Percentiles rank a stretch among this genome's conserved stretches.
Conservation (phyloP, 108 stramenopile species). For the Parmales sp. region DNA sequence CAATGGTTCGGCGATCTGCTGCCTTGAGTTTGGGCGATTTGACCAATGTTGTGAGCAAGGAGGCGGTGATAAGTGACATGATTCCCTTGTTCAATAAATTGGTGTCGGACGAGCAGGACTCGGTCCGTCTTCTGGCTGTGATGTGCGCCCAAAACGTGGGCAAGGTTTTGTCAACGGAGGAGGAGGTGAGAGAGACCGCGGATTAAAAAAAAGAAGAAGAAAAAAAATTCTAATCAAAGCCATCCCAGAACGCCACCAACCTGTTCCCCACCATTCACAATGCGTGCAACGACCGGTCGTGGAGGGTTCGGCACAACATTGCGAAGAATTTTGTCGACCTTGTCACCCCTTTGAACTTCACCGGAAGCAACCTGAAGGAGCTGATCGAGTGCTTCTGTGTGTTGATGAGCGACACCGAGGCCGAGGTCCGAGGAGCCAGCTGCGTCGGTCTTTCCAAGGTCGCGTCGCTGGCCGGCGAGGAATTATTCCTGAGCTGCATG, state of each 20-base stretch:
- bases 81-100: slow-evolving; percentile 65
- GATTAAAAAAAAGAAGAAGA: slow-evolving; percentile 17
- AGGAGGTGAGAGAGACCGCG: slow-evolving; percentile 33
- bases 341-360: slow-evolving; percentile 52
- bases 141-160: slow-evolving; percentile 55
- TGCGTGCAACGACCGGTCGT: slow-evolving; percentile 64
- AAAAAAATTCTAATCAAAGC: neutral
- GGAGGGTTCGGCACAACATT: slow-evolving; percentile 85
- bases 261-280: slow-evolving; percentile 66
- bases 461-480: slow-evolving; percentile 62
- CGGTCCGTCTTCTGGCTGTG: slow-evolving; percentile 84
- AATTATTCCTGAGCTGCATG: slow-evolving; percentile 55
- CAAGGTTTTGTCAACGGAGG: slow-evolving; percentile 43
- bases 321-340: slow-evolving; percentile 69
- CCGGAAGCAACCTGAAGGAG: slow-evolving; percentile 27
- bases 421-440: slow-evolving; percentile 87
- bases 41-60: slow-evolving; percentile 5
- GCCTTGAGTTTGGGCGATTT: slow-evolving; percentile 50
- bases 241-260: neutral
- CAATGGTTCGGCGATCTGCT: slow-evolving; percentile 88
- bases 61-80: slow-evolving; percentile 20
- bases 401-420: slow-evolving; percentile 77
- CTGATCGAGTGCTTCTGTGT: slow-evolving; percentile 59
- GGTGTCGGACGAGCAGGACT: slow-evolving; percentile 89
- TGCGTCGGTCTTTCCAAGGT: slow-evolving; percentile 30